phyloP scores from a whole-genome alignment of 1,139 yeast genomes.

The Sugiyamaella neomexicana region DNA sequence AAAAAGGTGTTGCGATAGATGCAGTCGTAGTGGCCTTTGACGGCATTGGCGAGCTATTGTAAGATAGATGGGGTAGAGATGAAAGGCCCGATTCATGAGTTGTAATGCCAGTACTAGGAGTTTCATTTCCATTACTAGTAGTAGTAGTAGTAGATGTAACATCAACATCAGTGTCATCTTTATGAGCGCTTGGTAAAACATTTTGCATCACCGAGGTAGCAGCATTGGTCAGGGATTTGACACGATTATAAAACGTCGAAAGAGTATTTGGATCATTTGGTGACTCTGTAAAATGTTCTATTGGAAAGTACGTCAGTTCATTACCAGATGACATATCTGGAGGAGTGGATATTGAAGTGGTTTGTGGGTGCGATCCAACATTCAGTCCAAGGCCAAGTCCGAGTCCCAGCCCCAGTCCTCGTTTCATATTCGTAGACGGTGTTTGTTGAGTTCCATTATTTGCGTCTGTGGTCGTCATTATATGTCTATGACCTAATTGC shows the following conservation, averaged over 20 bases:
- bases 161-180: slow-evolving; percentile 10
- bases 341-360: background rate
- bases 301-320: slow-evolving; percentile 34
- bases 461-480: background rate
- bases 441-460: background rate
- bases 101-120: background rate
- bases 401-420: background rate
- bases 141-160: background rate
- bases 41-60: background rate
- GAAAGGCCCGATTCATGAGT: background rate
- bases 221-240: slow-evolving; percentile 33
- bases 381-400: background rate
- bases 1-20: background rate
- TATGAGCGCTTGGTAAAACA: slow-evolving; percentile 28
- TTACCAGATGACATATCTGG: slow-evolving; percentile 11
- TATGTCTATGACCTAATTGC: too few species aligned
- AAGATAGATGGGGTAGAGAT: background rate
- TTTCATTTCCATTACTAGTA: background rate
- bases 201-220: slow-evolving; percentile 35
- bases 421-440: background rate
- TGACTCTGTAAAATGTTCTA: slow-evolving; percentile 32
- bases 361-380: background rate
- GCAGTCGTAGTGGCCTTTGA: background rate
- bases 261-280: slow-evolving; percentile 28
- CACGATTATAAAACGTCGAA: slow-evolving; percentile 30